phyloP scores from a whole-genome alignment of 2,329 filamentous ascomycete species.

The Stachybotrys chartarum region DNA sequence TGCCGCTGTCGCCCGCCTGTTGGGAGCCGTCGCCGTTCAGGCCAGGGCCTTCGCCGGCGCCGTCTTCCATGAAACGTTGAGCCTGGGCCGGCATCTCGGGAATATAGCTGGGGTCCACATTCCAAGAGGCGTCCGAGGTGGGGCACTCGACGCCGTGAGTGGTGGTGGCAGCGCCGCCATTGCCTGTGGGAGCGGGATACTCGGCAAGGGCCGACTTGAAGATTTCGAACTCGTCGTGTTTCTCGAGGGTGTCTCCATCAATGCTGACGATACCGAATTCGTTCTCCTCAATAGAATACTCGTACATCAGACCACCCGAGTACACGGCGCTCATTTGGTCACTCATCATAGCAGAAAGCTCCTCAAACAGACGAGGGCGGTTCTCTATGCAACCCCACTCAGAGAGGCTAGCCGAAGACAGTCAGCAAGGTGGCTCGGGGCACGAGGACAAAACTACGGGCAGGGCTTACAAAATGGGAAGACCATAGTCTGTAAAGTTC shows the following conservation, averaged over 20 bases:
- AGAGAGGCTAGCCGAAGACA: constrained; percentile 51
- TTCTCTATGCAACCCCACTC: constrained; percentile 88
- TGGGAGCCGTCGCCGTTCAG: constrained; percentile 47
- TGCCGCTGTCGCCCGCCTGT: constrained; percentile 37
- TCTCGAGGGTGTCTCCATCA: constrained; percentile 43
- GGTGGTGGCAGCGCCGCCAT: constrained; percentile 40
- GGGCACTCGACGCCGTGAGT: constrained; percentile 43
- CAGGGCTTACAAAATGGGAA: constrained; percentile 65
- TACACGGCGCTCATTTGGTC: constrained; percentile 80
- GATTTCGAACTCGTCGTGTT: constrained; percentile 53
- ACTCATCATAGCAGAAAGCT: constrained; percentile 74
- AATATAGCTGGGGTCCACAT: constrained; percentile 40
- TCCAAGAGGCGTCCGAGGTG: constrained; percentile 39
- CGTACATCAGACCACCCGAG: constrained; percentile 93
- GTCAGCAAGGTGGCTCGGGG: neutral
- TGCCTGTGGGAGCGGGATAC: constrained; percentile 43
- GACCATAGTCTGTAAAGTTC: constrained; percentile 78
- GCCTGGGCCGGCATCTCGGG: constrained; percentile 46
- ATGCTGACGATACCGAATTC: constrained; percentile 75
- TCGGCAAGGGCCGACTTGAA: constrained; percentile 40
- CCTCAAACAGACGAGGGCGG: constrained; percentile 67
- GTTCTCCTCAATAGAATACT: constrained; percentile 77
- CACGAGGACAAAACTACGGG: neutral
- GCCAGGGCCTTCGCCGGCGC: constrained; percentile 47
- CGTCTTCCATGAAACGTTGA: constrained; percentile 43